Percentiles rank a stretch among this genome's conserved stretches.
These are phyloP conservation scores for Eremomyces bilateralis DNA, from an alignment of 495 filamentous ascomycete genomes.

Conservation along the genomic window DNA sequence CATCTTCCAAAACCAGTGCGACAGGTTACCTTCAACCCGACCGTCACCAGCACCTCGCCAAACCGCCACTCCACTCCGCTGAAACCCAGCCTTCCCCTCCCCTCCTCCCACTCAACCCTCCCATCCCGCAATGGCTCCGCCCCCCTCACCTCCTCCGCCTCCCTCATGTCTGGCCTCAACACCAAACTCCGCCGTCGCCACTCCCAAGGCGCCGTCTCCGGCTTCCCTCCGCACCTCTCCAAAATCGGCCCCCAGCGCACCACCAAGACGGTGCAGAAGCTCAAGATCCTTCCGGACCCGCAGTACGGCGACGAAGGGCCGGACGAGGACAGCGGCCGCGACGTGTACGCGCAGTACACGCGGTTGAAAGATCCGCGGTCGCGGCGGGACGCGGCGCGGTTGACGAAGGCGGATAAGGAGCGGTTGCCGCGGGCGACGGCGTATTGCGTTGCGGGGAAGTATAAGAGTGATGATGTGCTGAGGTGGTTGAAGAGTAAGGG, in stretches of 20 bases:
- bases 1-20: conserved; percentile 18
- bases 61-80: conserved; percentile 18
- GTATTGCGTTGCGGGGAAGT: conserved; percentile 83
- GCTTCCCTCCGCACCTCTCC: conserved; percentile 22
- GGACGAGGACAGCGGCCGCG: conserved; percentile 78
- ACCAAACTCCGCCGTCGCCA: conserved; percentile 71
- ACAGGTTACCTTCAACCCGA: conserved; percentile 53
- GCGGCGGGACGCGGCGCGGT: conserved; percentile 69
- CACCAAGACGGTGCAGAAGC: conserved; percentile 84
- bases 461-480: conserved; percentile 71
- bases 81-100: conserved; percentile 18
- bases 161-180: conserved; percentile 64
- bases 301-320: conserved; percentile 51
- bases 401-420: conserved; percentile 85
- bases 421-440: conserved; percentile 78
- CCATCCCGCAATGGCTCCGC: background rate
- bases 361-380: conserved; percentile 94
- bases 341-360: conserved; percentile 89
- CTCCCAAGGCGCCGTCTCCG: conserved; percentile 46
- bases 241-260: conserved; percentile 93
- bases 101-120: conserved; percentile 17
- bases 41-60: conserved; percentile 31
- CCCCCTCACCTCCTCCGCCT: conserved; percentile 24
- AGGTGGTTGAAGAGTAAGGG: conserved; percentile 67
- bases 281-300: conserved; percentile 83